Evolutionary conservation across 2,329 filamentous ascomycete genomes (phyloP), one percentile per base, ranked within the genome.

Genomic region (Apiospora sp.): DNA sequence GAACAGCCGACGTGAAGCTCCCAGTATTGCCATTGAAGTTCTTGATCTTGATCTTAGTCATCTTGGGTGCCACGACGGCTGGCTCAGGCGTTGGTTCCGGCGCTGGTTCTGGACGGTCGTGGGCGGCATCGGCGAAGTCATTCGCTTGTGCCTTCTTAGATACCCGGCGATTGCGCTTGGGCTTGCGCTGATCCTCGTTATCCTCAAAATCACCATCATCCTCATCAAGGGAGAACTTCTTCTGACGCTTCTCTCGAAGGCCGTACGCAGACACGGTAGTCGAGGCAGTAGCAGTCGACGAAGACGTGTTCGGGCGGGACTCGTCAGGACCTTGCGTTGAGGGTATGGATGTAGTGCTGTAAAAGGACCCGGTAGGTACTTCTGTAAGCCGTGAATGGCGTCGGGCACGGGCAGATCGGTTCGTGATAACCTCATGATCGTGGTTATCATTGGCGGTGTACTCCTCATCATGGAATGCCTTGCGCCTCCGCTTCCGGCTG

Each of bases 171-270:
- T 73, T 73, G 27, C 80, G 78, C 73, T 81, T 81, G 16, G 76
- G 76, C 64, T 80, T 79, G 3, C 78, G 79, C 27, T 75, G 37
- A 74, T 76, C 75, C 4, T 76, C 75, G 12, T 71, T 69, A 13
- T 73, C 71, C 16, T 80, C 79, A 5, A 79, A 74, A 16, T 76
- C 76, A 44, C 80, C 81, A 22, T 84, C 83, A 19, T 81, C 81
- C 12, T 86, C 83, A 61, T 88, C 84, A 5, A 88, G 84, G 1
- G 84, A 83, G 81, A 88, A 89, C 69, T 87, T 86, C 76, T 87
- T 87, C 76, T 87, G 87, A 12, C 87, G 84, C 78, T 89, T 89
- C 41, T 87, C 87, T 4, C 88, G 84, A 74, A 90, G 76, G n/a
- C 77, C 85, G 0, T 88, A 88, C 76, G 88, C 84, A 0, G 88